phyloP scores from a whole-genome alignment of 768 basidiomycete species.

The Trametes coccinea region DNA sequence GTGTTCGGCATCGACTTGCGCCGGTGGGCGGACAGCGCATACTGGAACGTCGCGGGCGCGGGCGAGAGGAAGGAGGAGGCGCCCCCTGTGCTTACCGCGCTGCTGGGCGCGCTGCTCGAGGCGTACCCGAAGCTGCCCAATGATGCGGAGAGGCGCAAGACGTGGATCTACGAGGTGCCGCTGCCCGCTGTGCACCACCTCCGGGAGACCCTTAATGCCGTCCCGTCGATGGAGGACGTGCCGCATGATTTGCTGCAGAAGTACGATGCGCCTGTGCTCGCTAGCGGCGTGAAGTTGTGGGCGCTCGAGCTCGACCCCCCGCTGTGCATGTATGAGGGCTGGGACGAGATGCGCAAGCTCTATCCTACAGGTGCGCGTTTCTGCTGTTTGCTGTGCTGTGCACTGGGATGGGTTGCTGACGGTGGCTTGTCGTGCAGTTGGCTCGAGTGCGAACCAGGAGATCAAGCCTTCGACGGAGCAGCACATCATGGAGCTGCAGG shows the following conservation, averaged over 20 bases:
- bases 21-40: conserved; percentile 87
- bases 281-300: conserved; percentile 86
- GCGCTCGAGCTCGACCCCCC: conserved; percentile 90
- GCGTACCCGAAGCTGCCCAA: conserved; percentile 60
- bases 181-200: conserved; percentile 81
- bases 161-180: conserved; percentile 96
- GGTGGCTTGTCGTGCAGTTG: conserved; percentile 39
- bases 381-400: neutral
- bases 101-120: conserved; percentile 63
- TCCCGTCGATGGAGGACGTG: conserved; percentile 54
- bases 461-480: conserved; percentile 56
- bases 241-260: conserved; percentile 59
- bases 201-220: conserved; percentile 77
- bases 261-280: conserved; percentile 86
- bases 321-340: conserved; percentile 80
- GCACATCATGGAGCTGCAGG: conserved; percentile 60
- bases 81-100: conserved; percentile 71
- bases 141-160: conserved; percentile 75
- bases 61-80: conserved; percentile 56
- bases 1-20: conserved; percentile 91
- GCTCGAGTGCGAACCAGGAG: conserved; percentile 54
- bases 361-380: conserved; percentile 62
- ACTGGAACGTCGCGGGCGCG: conserved; percentile 46
- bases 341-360: conserved; percentile 88
- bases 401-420: neutral